Evolutionary conservation across 2,329 filamentous ascomycete species (phyloP), one percentile per base, ranked within the genome.

Genomic region (Colletotrichum aenigma): DNA sequence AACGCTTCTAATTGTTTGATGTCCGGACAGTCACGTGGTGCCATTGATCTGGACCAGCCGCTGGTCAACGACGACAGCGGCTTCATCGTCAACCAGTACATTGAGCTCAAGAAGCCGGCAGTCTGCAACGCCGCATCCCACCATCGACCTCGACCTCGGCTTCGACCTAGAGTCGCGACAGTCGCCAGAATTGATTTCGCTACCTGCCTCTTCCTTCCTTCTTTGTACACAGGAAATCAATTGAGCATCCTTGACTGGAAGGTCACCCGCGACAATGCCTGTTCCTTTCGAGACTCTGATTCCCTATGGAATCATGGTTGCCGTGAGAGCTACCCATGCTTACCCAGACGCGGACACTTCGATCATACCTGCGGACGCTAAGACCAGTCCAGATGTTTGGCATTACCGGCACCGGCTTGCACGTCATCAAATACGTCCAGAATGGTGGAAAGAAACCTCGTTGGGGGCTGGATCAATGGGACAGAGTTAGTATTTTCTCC

Each of bases 241-340:
- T 68, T 74, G 52, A 71, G 32, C 52, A 76, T 78, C 73, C 65
- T 34, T 72, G 70, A 60, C 67, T 68, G 58, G 60, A 73, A 76
- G 36, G 64, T 77, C 71, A 16, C 78, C 78, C 76, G 77, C 77
- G 84, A 84, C 81, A 69, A 93, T 93, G 91, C 89, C 90, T 75
- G 85, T 93, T 78, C 91, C 91, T 64, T 93, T 93, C 85, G 91
- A 93, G 84, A 86, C 91, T 66, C 82, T 93, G 78, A 87, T 93
- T 84, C 91, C 91, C 58, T 93, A 93, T 84, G 91, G 86, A 84
- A 92, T 93, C 87, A 90, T 93, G 83, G 83, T 91, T 80, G 87
- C 84, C 81, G 91, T 93, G 88, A 62, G 74, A 76, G 36, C 65
- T 76, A 38, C 43, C 61, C 30, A 21, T 84, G 90, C 55, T 26